Conservation (phyloP, 331 rosid species). For the Malus hybrid region DNA sequence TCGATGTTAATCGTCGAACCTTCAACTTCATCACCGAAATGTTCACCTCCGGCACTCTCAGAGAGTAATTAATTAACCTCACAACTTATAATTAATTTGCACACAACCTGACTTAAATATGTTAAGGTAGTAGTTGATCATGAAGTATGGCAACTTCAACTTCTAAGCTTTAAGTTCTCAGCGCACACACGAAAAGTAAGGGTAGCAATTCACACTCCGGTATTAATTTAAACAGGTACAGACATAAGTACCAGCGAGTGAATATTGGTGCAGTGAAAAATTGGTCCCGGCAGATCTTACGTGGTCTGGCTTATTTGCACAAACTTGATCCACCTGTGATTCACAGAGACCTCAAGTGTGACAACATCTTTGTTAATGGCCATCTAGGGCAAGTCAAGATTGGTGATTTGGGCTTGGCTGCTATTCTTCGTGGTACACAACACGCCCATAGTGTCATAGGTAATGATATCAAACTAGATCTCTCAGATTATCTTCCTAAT, state of each 20-base stretch:
- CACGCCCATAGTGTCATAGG: slow-evolving; percentile 88
- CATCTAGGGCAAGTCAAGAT: too few relatives aligned
- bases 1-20: slow-evolving; percentile 45
- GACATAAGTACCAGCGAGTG: slow-evolving; percentile 48
- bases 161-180: too few relatives aligned
- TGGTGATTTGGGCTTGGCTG: slow-evolving; percentile 61
- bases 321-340: slow-evolving; percentile 70
- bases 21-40: slow-evolving; percentile 94
- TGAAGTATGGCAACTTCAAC: not conserved
- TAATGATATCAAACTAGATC: slow-evolving; percentile 9
- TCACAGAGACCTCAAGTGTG: too few relatives aligned
- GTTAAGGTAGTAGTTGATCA: not conserved
- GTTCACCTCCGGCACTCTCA: slow-evolving; percentile 88
- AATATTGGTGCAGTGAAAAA: slow-evolving; percentile 57
- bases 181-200: not conserved
- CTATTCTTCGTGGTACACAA: slow-evolving; percentile 60
- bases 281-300: slow-evolving; percentile 74
- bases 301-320: slow-evolving; percentile 69
- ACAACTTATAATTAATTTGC: not conserved
- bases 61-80: slow-evolving; percentile 60
- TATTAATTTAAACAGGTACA: slow-evolving; percentile 40
- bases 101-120: not conserved
- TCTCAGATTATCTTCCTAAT: not conserved
- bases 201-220: not conserved
- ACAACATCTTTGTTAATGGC: too few relatives aligned